A percentile compares a stretch with the other conserved stretches of the same genome.
These are phyloP conservation scores for Ceratocystiopsis brevicomis DNA, from an alignment of 2,329 filamentous ascomycete genomes.

Conservation along the genomic window DNA sequence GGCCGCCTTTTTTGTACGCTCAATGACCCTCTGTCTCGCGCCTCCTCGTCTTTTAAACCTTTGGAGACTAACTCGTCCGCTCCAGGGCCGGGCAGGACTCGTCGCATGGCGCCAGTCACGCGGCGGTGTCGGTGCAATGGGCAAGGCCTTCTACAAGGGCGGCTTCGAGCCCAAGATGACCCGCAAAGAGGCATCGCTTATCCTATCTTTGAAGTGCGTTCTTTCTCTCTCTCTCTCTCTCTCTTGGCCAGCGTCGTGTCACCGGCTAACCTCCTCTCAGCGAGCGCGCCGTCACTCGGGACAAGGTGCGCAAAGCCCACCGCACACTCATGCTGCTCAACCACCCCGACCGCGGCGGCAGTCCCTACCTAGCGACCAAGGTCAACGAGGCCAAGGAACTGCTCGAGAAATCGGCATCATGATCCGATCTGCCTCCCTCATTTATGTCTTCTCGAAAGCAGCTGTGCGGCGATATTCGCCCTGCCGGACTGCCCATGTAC, in stretches of 20 bases:
- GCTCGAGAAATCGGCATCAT: slow-evolving; percentile 47
- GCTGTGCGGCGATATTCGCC: not conserved
- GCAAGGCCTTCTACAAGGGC: slow-evolving; percentile 91
- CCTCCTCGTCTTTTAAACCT: no score
- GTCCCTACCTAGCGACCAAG: slow-evolving; percentile 90
- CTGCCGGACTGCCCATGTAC: not conserved
- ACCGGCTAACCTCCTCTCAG: slow-evolving; percentile 24
- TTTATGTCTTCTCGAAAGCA: no score
- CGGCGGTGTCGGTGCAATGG: slow-evolving; percentile 58
- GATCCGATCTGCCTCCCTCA: not conserved
- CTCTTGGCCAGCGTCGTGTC: not conserved
- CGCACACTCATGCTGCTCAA: slow-evolving; percentile 92
- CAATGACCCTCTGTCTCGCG: not conserved
- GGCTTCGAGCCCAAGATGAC: slow-evolving; percentile 97
- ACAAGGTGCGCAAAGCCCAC: slow-evolving; percentile 89
- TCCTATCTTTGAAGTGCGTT: slow-evolving; percentile 70
- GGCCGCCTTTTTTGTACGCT: slow-evolving; percentile 41
- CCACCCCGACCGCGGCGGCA: slow-evolving; percentile 92
- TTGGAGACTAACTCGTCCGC: slow-evolving; percentile 7
- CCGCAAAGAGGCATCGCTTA: slow-evolving; percentile 73
- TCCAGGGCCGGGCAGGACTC: slow-evolving; percentile 77
- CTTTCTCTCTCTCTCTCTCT: not conserved
- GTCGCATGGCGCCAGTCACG: slow-evolving; percentile 73
- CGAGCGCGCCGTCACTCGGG: slow-evolving; percentile 72
- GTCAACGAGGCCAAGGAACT: slow-evolving; percentile 98